These are phyloP conservation scores for Evernia prunastri DNA, from an alignment of 495 filamentous ascomycete genomes.

Conservation along the genomic window DNA sequence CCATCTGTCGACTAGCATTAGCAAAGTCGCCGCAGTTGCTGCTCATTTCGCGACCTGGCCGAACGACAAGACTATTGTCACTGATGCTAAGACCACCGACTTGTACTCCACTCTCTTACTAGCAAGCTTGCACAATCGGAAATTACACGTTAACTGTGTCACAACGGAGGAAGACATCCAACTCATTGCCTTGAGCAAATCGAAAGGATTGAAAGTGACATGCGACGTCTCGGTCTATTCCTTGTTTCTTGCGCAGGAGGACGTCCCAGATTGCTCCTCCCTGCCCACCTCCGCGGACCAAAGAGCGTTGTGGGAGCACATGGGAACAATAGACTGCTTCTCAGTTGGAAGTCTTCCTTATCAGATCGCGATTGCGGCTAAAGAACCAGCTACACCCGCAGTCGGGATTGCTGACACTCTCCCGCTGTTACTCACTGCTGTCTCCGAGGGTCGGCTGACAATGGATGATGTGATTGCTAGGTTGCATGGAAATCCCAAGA, in stretches of 20 bases:
- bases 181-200: constrained; percentile 72
- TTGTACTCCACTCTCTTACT: constrained; percentile 73
- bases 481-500: constrained; percentile 75
- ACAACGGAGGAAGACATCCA: constrained; percentile 77
- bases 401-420: constrained; percentile 70
- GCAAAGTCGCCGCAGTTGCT: constrained; percentile 75
- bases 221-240: constrained; percentile 79
- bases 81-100: constrained; percentile 78
- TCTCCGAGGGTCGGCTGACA: constrained; percentile 67
- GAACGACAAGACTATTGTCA: constrained; percentile 73
- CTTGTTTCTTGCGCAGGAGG: constrained; percentile 71
- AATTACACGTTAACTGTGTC: constrained; percentile 78
- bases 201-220: constrained; percentile 76
- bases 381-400: constrained; percentile 50
- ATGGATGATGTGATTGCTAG: constrained; percentile 64
- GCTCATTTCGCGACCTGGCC: constrained; percentile 80
- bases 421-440: constrained; percentile 71
- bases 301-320: constrained; percentile 70
- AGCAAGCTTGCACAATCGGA: constrained; percentile 75
- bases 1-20: constrained; percentile 78
- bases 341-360: constrained; percentile 77
- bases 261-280: constrained; percentile 61
- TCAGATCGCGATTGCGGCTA: constrained; percentile 59
- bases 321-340: constrained; percentile 75
- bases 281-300: constrained; percentile 68